Evolutionary conservation across 1,284 basidiomycete genomes (phyloP).

Genomic region (Pseudozyma hubeiensis): DNA sequence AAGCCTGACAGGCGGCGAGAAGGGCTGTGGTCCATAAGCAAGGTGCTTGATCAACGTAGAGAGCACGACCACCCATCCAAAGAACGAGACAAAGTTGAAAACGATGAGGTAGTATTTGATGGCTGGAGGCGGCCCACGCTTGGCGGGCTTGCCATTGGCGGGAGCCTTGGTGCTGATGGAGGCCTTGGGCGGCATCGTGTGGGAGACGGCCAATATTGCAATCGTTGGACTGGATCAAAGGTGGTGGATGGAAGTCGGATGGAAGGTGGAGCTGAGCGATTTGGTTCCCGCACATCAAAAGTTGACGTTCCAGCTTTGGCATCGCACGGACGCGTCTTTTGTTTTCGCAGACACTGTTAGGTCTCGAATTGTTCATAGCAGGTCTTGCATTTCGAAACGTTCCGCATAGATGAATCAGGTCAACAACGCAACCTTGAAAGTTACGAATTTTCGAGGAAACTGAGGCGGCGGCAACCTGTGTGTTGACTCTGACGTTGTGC

Average conservation of each 20-base stretch:
- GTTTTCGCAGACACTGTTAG: no score
- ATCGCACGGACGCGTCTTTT: conserved; percentile 34
- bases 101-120: conserved; percentile 50
- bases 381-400: no score
- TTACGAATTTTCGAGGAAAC: neutral
- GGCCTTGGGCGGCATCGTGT: conserved; percentile 42
- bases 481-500: conserved; percentile 11
- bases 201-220: neutral
- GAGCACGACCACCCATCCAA: conserved; percentile 60
- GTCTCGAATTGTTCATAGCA: no score
- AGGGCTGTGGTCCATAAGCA: conserved; percentile 44
- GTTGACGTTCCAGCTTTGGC: neutral
- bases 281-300: no score
- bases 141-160: conserved; percentile 25
- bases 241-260: conserved; percentile 4
- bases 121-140: conserved; percentile 34
- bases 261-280: neutral
- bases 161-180: conserved; percentile 22
- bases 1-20: conserved; percentile 36
- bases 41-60: conserved; percentile 59
- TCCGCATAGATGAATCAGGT: no score
- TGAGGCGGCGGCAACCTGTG: no score
- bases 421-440: neutral
- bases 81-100: conserved; percentile 62
- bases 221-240: neutral